These are phyloP conservation scores for Geranium brycei DNA, from an alignment of 345 rosid genomes.

Conservation along the genomic window DNA sequence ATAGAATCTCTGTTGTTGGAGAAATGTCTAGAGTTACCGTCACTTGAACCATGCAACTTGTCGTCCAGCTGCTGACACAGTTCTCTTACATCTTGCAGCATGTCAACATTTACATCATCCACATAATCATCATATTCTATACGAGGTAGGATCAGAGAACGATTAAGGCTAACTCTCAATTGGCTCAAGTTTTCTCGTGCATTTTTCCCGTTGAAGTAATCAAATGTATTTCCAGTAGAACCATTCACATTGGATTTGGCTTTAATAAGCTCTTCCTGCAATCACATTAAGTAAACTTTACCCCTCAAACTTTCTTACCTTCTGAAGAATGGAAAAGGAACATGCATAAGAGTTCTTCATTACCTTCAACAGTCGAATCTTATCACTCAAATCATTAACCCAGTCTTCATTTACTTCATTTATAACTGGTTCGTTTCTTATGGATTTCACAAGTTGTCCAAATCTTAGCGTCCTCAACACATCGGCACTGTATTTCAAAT, in stretches of 20 bases:
- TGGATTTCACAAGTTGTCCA: too few species aligned
- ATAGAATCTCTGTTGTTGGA: constrained; percentile 37
- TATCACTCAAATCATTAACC: too few species aligned
- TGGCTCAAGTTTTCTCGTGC: constrained; percentile 75
- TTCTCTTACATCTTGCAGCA: constrained; percentile 60
- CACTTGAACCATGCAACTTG: constrained; percentile 33
- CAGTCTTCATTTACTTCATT: too few species aligned
- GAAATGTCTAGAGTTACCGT: constrained; percentile 27
- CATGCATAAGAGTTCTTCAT: too few species aligned
- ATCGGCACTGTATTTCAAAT: too few species aligned
- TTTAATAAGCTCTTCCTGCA: constrained; percentile 87
- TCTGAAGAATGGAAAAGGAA: background rate
- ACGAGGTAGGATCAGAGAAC: constrained; percentile 64
- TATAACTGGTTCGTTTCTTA: too few species aligned
- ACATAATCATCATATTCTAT: constrained; percentile 33
- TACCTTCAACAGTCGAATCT: too few species aligned
- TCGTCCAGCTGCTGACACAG: constrained; percentile 51
- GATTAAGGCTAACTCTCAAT: constrained; percentile 82
- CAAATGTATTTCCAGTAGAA: constrained; percentile 33
- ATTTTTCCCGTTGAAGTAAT: constrained; percentile 36
- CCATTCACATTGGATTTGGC: constrained; percentile 48
- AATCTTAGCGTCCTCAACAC: too few species aligned
- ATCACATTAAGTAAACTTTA: constrained; percentile 3
- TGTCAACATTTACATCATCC: constrained; percentile 50
- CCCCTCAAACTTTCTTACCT: background rate